Evolutionary conservation across 2,329 filamentous ascomycete genomes (phyloP).

Genomic region (Thermomyces lanuginosus): DNA sequence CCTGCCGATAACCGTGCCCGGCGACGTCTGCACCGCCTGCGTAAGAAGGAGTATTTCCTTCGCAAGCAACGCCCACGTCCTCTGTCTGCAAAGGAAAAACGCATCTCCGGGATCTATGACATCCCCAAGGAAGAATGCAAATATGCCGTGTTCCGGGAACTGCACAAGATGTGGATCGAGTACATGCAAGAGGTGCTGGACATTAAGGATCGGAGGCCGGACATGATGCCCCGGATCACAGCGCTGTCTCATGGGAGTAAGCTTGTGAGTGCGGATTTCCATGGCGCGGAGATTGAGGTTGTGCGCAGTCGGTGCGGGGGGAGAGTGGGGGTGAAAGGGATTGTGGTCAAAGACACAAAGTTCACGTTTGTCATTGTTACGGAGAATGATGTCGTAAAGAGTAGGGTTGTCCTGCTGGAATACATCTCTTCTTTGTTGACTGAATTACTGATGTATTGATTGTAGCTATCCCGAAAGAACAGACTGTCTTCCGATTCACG

Average conservation of each 20-base stretch:
- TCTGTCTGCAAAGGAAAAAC: conserved; percentile 64
- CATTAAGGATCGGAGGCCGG: conserved; percentile 24
- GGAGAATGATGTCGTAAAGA: conserved; percentile 50
- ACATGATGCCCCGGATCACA: conserved; percentile 31
- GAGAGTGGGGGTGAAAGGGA: conserved; percentile 67
- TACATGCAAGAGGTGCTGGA: conserved; percentile 76
- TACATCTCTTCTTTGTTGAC: conserved; percentile 1
- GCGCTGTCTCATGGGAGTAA: conserved; percentile 40
- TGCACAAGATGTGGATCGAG: conserved; percentile 64
- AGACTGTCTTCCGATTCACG: conserved; percentile 65
- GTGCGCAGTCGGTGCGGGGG: conserved; percentile 65
- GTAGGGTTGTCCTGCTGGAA: conserved; percentile 22
- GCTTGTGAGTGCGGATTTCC: conserved; percentile 72
- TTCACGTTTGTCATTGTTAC: conserved; percentile 78
- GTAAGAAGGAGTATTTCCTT: conserved; percentile 30
- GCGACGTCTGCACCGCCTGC: conserved; percentile 36
- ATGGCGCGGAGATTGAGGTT: conserved; percentile 71
- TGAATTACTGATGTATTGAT: conserved; percentile 3
- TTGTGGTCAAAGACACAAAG: conserved; percentile 76
- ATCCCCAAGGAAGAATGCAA: conserved; percentile 52
- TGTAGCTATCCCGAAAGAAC: conserved; percentile 66
- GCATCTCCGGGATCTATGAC: conserved; percentile 54
- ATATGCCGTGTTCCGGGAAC: conserved; percentile 59
- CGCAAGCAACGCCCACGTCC: conserved; percentile 44
- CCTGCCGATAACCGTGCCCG: conserved; percentile 36